Evolutionary conservation across 495 filamentous ascomycete species (phyloP).

Genomic region (Talaromyces stipitatus): DNA sequence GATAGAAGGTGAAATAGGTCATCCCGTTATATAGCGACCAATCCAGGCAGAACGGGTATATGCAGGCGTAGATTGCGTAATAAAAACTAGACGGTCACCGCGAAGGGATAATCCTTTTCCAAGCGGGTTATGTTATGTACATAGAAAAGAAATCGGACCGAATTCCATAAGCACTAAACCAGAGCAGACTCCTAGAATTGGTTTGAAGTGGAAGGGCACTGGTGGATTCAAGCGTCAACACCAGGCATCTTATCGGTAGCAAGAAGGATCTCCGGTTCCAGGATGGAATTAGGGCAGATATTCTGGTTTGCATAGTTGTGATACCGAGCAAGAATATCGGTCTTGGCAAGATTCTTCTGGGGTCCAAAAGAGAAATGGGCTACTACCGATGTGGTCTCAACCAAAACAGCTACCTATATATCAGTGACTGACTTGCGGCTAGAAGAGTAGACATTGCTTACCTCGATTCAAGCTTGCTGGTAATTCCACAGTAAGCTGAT

Average conservation of each 20-base stretch:
- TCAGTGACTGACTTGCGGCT: neutral
- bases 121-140: no score
- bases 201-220: no score
- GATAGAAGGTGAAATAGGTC: no score
- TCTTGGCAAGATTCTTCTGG: conserved; percentile 7
- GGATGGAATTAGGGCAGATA: conserved; percentile 5
- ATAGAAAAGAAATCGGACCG: no score
- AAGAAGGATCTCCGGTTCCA: conserved; percentile 2
- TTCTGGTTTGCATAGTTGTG: conserved; percentile 6
- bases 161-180: no score
- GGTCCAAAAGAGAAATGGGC: conserved; percentile 8
- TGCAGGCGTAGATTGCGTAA: no score
- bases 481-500: conserved; percentile 13
- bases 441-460: neutral
- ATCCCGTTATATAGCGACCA: no score
- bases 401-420: neutral
- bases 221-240: neutral
- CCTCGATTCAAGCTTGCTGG: conserved; percentile 9
- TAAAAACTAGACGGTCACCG: no score
- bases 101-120: no score
- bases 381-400: conserved; percentile 4
- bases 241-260: conserved; percentile 1
- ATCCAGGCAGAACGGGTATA: no score
- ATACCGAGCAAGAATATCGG: conserved; percentile 8
- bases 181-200: no score